Evolutionary conservation across 2,329 filamentous ascomycete genomes (phyloP), one percentile per base, ranked within the genome.

Genomic region (Fusarium cicatricum): DNA sequence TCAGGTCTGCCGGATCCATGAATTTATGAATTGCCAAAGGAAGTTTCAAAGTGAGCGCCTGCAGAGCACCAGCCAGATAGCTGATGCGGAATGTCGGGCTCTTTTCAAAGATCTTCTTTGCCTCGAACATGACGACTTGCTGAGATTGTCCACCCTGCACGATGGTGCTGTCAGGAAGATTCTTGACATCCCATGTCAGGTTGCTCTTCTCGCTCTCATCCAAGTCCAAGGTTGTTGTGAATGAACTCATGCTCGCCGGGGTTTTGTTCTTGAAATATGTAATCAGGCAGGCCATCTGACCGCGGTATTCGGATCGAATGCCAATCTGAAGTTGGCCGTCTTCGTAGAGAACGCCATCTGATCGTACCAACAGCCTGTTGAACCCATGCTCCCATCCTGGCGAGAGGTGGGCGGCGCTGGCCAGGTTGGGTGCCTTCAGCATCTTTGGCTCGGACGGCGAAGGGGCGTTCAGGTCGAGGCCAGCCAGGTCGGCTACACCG

Each of bases 241-340:
- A 96, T 0, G 93, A 97, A 48, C 87, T 90, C 68, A 99, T 90
- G 1, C 90, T 78, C 32, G 90, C 89, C 0, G 91, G 88, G 1
- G 92, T 92, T 78, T 97, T 97, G 81, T 99, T 99, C 58, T 88
- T 90, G 74, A 98, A 97, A 75, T 98, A 99, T 45, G 97, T 79
- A 68, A 99, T 98, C 59, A 99, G 80, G 69, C 95, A 97, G 36
- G 95, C 95, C 79, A 97, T 89, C 71, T 97, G 91, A n/a, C 89
- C 91, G 56, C 95, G 89, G 73, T 97, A 99, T 76, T 99, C 95
- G 10, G 92, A 96, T 31, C 95, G 88, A 46, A 98, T 78, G 28
- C 95, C 95, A 34, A 99, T 84, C 72, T 99, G 94, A 48, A 99
- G 85, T 75, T 99, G 95, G 0, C 89, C 89, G 71, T 99, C 95